Conservation (phyloP, 768 basidiomycete species). For the Trametes villosa region DNA sequence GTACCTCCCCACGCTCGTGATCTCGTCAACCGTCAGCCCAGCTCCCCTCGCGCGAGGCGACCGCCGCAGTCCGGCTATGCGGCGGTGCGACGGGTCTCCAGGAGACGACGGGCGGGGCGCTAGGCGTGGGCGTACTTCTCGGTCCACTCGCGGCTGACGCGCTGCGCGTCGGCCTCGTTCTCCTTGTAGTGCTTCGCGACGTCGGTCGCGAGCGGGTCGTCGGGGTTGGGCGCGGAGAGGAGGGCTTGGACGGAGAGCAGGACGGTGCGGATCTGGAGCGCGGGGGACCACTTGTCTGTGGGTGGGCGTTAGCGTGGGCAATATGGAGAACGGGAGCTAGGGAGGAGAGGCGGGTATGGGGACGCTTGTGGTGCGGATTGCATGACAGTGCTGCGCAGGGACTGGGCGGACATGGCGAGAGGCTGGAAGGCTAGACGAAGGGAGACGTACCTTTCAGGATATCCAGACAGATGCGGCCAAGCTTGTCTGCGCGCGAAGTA, state of each 20-base stretch:
- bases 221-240: conserved; percentile 94
- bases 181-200: conserved; percentile 99
- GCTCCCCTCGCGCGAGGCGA: too few relatives aligned
- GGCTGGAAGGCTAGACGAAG: not conserved
- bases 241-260: conserved; percentile 97
- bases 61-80: not conserved
- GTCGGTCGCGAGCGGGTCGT: conserved; percentile 92
- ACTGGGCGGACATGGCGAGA: too few relatives aligned
- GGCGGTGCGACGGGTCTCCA: not conserved
- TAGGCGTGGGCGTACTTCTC: conserved; percentile 70
- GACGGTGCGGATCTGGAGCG: conserved; percentile 97
- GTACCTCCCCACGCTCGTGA: not conserved
- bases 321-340: not conserved
- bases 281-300: conserved; percentile 99
- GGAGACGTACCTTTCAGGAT: conserved; percentile 82
- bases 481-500: conserved; percentile 72
- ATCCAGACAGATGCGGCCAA: conserved; percentile 97
- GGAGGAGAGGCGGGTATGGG: not conserved
- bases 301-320: not conserved
- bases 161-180: conserved; percentile 90
- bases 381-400: too few relatives aligned
- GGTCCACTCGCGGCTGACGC: conserved; percentile 96
- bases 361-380: not conserved
- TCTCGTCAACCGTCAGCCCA: not conserved
- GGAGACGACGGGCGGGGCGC: not conserved